Base-by-base conservation (phyloP, 345 rosid genomes). In the Moringa oleifera region DNA sequence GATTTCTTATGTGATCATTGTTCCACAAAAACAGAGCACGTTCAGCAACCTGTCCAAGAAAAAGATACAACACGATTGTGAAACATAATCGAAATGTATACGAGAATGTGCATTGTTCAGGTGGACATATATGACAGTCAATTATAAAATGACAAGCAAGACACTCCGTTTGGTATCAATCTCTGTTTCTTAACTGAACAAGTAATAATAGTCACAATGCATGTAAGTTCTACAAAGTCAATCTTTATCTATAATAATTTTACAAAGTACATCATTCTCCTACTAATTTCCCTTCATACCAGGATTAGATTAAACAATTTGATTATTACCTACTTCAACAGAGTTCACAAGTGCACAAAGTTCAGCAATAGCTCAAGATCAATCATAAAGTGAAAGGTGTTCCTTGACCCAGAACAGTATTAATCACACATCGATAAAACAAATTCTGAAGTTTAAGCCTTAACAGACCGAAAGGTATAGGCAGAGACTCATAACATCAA, bases 1-100 rank as follows among this genome's bases (percentile, higher is more conserved):
- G 31, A 70, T 77, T 81, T 68, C 84, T 62, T 68, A 84, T 77
- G 70, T 81, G 86, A 25, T 84, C 89, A 25, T 84, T 84, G 74
- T 79, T 81, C 89, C 84, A 84, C 55, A 81, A 71, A 73, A 81
- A 81, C 58, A 84, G 49, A 15, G 86, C 86, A 18, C 89, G 79
- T 62, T 84, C 89, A 59, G 89, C 89, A 13, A 84, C 84, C 89
- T 84, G 77, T 37, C 58, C 51, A 25, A 22, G 19, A 57, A 53
- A 53, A 55, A 18, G 49, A 23, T 41, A n/a, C n/a, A n/a, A n/a
- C n/a, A n/a, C n/a, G n/a, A n/a, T n/a, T n/a, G n/a, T n/a, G n/a
- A n/a, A n/a, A n/a, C 47, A 4, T 7, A 1, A 41, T 41, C 6
- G 12, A 9, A 41, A 16, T 1, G 47, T 41, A 41, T 5, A 41